Evolutionary conservation across 2,329 filamentous ascomycete genomes (phyloP).

Genomic region (Sclerotiophoma versabilis): DNA sequence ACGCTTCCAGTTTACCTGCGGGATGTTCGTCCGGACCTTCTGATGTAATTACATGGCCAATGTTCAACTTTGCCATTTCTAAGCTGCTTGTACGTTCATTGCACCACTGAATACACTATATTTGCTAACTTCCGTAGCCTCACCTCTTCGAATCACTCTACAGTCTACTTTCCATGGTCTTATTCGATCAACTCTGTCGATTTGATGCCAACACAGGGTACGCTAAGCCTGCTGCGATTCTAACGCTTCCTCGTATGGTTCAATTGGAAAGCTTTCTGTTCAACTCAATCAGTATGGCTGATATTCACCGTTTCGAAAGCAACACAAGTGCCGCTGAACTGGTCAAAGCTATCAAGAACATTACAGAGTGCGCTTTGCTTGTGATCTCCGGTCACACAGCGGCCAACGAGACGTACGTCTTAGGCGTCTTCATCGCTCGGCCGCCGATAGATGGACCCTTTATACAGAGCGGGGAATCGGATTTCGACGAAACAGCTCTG

Average conservation of each 20-base stretch:
- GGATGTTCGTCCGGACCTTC: neutral
- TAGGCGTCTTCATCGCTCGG: neutral
- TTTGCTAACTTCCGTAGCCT: conserved; percentile 1
- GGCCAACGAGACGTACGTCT: neutral
- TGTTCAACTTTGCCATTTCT: neutral
- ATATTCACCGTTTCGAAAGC: neutral
- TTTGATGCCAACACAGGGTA: conserved; percentile 1
- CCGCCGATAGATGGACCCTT: neutral
- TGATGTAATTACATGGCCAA: neutral
- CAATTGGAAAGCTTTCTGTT: conserved; percentile 1
- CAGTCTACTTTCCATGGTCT: neutral
- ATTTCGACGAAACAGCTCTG: neutral
- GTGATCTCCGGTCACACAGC: neutral
- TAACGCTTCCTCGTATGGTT: conserved; percentile 5
- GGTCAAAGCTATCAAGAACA: neutral
- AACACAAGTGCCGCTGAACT: neutral
- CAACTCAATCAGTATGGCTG: conserved; percentile 3
- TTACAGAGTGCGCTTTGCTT: neutral
- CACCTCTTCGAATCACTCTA: neutral
- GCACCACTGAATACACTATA: neutral
- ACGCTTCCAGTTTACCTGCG: neutral
- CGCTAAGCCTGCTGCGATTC: neutral
- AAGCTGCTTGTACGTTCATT: neutral
- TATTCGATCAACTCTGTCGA: neutral
- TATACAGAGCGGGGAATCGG: neutral